These are phyloP conservation scores for Cryptosporidium ryanae DNA, from an alignment of 169 alveolate genomes.

Conservation along the genomic window DNA sequence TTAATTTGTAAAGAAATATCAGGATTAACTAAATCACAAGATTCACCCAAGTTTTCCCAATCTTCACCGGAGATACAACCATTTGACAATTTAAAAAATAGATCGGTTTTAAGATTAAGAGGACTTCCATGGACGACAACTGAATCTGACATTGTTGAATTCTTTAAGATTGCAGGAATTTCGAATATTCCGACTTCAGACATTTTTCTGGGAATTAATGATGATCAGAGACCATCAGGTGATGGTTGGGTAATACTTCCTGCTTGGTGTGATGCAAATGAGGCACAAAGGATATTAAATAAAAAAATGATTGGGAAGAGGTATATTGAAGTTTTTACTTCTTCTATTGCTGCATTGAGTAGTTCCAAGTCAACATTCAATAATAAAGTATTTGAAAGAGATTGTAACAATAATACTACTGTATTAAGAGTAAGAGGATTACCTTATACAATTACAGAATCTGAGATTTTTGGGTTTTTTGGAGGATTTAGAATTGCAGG, in stretches of 20 bases:
- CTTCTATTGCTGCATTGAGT: slow-evolving; percentile 19
- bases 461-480: slow-evolving; percentile 2
- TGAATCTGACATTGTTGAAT: slow-evolving; percentile 76
- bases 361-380: slow-evolving; percentile 7
- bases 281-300: slow-evolving; percentile 32
- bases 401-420: not conserved
- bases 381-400: not conserved
- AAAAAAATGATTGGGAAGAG: slow-evolving; percentile 38
- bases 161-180: slow-evolving; percentile 71
- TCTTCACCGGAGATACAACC: not conserved
- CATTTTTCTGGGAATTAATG: slow-evolving; percentile 26
- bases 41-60: not conserved
- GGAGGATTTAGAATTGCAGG: not conserved
- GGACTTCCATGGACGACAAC: slow-evolving; percentile 82
- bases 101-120: slow-evolving; percentile 76
- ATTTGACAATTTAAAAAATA: not conserved
- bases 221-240: slow-evolving; percentile 42
- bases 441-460: not conserved
- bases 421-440: slow-evolving; percentile 1
- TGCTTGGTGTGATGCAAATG: slow-evolving; percentile 24
- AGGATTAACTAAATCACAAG: not conserved
- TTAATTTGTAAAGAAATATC: slow-evolving; percentile 6
- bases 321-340: slow-evolving; percentile 57
- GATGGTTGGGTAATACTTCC: slow-evolving; percentile 58
- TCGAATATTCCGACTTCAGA: not conserved